Conservation (phyloP, 148 eudicot genomes). For the Drosera capensis region DNA sequence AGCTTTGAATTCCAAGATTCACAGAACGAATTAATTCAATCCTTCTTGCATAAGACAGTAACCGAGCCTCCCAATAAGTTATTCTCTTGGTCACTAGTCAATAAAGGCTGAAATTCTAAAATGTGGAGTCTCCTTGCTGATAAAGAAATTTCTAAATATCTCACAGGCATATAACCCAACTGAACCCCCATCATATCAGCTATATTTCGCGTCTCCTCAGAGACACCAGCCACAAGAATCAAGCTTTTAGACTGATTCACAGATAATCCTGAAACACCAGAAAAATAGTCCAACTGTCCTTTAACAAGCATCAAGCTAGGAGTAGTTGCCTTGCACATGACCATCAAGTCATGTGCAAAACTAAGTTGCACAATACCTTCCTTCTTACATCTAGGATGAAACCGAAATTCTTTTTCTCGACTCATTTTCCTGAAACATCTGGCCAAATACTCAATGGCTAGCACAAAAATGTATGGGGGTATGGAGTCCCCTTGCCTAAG, state of each 20-base stretch:
- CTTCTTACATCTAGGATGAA: not conserved
- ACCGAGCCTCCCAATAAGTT: not conserved
- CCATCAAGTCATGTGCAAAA: constrained; percentile 4
- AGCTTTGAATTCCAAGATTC: not conserved
- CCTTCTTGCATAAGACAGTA: not conserved
- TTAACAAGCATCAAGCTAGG: not conserved
- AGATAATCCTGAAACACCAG: not conserved
- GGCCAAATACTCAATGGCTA: not conserved
- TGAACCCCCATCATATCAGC: no score
- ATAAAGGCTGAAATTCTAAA: no score
- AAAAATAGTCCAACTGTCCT: not conserved
- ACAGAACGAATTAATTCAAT: not conserved
- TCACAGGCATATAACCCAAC: no score
- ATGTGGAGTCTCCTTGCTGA: no score
- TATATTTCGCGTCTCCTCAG: no score
- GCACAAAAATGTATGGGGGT: not conserved
- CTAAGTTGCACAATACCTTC: not conserved
- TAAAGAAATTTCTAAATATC: not conserved
- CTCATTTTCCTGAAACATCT: not conserved
- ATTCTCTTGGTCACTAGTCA: not conserved
- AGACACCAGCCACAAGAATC: no score
- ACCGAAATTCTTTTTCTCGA: not conserved
- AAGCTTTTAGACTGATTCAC: not conserved
- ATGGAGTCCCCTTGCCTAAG: constrained; percentile 1
- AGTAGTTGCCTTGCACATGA: not conserved